Evolutionary conservation across 73 alveolate genomes (phyloP), one percentile per base, ranked within the genome.

Genomic region (Tetrahymena malaccensis): DNA sequence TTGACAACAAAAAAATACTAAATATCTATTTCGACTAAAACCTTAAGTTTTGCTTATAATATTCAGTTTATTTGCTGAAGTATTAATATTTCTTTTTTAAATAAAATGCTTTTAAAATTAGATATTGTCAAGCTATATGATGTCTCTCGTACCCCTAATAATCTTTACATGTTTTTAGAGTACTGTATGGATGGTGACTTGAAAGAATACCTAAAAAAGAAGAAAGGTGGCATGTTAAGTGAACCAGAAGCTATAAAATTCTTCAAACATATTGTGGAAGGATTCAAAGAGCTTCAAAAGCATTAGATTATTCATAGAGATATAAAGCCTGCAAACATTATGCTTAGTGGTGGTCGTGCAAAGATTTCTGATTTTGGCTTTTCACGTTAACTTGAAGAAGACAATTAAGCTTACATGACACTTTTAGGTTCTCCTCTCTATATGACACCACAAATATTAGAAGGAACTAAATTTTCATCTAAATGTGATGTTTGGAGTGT

Each of bases 141-240:
- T 95, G 97, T 95, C 35, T 94, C 97, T 50, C 93, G 97, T 27
- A 95, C 97, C 16, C 97, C 97, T 15, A 94, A 95, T 43, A 85
- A 95, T 58, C 93, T 95, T 19, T 95, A 95, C 38, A 58, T 95
- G 56, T 95, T 95, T 93, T 95, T 95, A 35, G 97, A 95, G 85
- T 95, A 95, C 43, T 95, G 97, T 31, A 89, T 55, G 93, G 97
- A 95, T 95, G 97, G 97, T 10, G 97, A 95, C 38, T 89, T 95
- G 27, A 95, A 95, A 38, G 94, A 95, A 84, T 95, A 94, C 43
- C 84, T 70, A 34, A 85, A 85, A n/a, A 84, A 94, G 85, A 43
- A 43, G 33, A 83, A 85, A 84, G 96, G 96, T n/a, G 96, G 96
- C 19, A 9, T 38, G 35, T 35, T 94, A 12, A 31, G 58, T 43